Conservation (phyloP, 179 eudicot genomes). For the Heliamphora pulchella region DNA sequence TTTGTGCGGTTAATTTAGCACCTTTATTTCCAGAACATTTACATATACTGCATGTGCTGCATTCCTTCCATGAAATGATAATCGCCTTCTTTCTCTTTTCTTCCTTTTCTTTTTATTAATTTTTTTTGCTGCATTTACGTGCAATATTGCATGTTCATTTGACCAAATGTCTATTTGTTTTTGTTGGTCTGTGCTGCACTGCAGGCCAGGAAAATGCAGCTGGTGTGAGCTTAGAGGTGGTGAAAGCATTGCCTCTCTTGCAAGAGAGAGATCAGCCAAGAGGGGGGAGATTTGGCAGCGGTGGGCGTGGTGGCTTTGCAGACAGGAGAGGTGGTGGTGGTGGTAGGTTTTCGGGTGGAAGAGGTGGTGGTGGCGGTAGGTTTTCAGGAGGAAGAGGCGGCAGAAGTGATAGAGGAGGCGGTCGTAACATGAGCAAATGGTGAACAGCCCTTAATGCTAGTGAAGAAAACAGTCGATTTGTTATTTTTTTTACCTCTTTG, state of each 20-base stretch:
- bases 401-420: background rate
- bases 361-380: slow-evolving; percentile 30
- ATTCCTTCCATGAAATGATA: background rate
- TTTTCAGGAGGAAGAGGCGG: background rate
- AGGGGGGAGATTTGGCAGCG: slow-evolving; percentile 48
- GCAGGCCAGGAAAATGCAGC: slow-evolving; percentile 66
- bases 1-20: background rate
- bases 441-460: background rate
- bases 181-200: background rate
- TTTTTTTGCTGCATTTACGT: background rate
- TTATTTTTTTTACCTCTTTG: background rate
- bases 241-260: slow-evolving; percentile 53
- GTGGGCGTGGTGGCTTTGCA: slow-evolving; percentile 22
- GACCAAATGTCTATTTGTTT: background rate
- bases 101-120: background rate
- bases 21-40: background rate
- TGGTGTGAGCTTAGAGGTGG: slow-evolving; percentile 61
- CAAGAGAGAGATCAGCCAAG: slow-evolving; percentile 55
- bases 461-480: background rate
- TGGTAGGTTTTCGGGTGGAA: slow-evolving; percentile 25
- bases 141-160: background rate
- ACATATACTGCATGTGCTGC: background rate
- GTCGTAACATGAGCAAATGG: slow-evolving; percentile 4
- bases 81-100: background rate
- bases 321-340: slow-evolving; percentile 34